Evolutionary conservation across 768 basidiomycete species (phyloP), one percentile per base, ranked within the genome.

Genomic region (Macrolepiota albuminosa): DNA sequence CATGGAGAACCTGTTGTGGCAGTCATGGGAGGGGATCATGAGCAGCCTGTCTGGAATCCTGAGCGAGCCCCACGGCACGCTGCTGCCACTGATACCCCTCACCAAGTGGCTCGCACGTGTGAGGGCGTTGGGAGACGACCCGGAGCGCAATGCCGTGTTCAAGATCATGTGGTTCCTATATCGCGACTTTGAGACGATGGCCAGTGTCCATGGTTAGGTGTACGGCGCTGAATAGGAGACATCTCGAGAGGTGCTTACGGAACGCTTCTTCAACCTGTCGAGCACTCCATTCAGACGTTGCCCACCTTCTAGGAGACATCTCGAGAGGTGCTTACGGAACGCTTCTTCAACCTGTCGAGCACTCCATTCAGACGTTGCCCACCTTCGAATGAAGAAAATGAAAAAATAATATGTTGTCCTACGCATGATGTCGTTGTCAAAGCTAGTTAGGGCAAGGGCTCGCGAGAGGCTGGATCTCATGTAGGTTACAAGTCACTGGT

Each of bases 111-210:
- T 74, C 21, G 60, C 57, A n/a, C 66, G 67, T 33, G 68, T 72
- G 6, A 66, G 69, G 11, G 64, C 63, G 0, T 60, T 72, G 3
- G 72, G 73, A 0, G 69, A 71, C 18, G 66, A 72, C 31, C 66
- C 62, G n/a, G 56, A 53, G 24, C 61, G 61, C 6, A 76, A 71
- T 40, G 62, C 67, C 0, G 73, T 72, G 2, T 70, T 50, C 52
- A 72, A 68, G 53, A 62, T 75, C 6, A 43, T 73, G 9, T 54
- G 63, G 11, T 76, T 76, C 57, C 66, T 76, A 55, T 71, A 75
- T 58, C 62, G 68, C 21, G 69, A 75, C 39, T 76, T 75, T 45
- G 51, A 67, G 45, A 66, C 66, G 31, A 70, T 76, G 66, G 68
- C 75, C 72, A 3, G 48, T 60, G 39, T 69, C 71, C 10, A 69